Evolutionary conservation across 192 early-diverging fungal genomes (phyloP).

Genomic region (Haplosporangium gracile): DNA sequence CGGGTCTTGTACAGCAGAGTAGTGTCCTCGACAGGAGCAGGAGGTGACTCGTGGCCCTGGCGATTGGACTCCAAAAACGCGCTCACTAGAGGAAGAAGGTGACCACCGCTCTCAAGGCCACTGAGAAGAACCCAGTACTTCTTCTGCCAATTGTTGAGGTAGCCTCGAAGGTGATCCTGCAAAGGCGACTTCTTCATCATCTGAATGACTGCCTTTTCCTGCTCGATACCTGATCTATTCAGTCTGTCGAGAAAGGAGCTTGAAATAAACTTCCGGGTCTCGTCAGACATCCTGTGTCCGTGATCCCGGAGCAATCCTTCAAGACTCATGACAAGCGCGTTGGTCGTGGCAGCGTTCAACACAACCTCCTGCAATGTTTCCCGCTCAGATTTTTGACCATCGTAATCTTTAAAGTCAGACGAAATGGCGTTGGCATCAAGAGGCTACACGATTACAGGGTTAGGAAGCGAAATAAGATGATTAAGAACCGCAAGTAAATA

Average conservation of each 20-base stretch:
- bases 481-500: neutral
- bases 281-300: constrained; percentile 50
- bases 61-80: constrained; percentile 40
- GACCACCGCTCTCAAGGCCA: constrained; percentile 50
- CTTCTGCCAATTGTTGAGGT: constrained; percentile 50
- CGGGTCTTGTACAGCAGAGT: constrained; percentile 57
- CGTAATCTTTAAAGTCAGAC: constrained; percentile 1
- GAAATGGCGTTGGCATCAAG: constrained; percentile 29
- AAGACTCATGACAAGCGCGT: constrained; percentile 50
- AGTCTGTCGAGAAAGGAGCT: constrained; percentile 52
- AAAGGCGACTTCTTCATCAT: constrained; percentile 37
- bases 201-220: constrained; percentile 31
- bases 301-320: constrained; percentile 52
- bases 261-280: constrained; percentile 43
- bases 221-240: constrained; percentile 41
- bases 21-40: constrained; percentile 36
- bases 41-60: constrained; percentile 32
- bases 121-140: constrained; percentile 56
- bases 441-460: constrained; percentile 11
- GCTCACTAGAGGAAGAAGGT: constrained; percentile 41
- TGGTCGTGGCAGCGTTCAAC: constrained; percentile 47
- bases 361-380: constrained; percentile 29
- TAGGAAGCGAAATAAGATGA: neutral
- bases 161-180: constrained; percentile 45
- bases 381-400: constrained; percentile 28